Base-by-base conservation (phyloP, 768 basidiomycete genomes). In the Russula griseocarnosa region DNA sequence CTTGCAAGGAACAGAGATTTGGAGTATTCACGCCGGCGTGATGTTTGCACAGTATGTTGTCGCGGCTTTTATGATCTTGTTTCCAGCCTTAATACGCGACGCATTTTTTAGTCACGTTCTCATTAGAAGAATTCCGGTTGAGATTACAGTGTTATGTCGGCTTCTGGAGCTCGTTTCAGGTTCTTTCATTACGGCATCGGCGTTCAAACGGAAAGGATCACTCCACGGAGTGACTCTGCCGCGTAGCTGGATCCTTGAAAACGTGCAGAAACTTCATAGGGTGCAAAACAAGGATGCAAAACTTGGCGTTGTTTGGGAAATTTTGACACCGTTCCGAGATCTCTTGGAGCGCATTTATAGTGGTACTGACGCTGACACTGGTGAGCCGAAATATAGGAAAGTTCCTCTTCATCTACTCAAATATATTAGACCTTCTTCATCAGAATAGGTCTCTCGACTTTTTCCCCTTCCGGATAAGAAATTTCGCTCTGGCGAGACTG, bases 211-310 rank as follows among this genome's bases (percentile, higher is more conserved):
- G 46, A 28, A 11, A 0, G 11, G 36, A 42, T 53, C 55, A 26
- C 24, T 42, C 32, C 55, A 62, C 24, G 54, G 51, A 18, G 42
- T 62, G 16, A 58, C 53, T 34, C 63, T 66, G 32, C 70, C 70
- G 5, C 66, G 63, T 8, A 68, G 69, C 56, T 70, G 67, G 69
- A 52, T 70, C 24, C 53, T 70, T 20, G 56, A 56, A 30, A 49
- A 63, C 30, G 13, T 62, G 22, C 59, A 55, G 4, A 56, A 58
- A 5, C 30, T 58, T 3, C 8, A 65, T 6, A 62, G 46, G n/a
- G 55, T 68, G 14, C 47, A 55, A 46, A 58, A 58, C 18, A 67
- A 66, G 28, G 49, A 47, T 13, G 51, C 50, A 2, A 16, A 40
- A 13, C 0, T 18, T 18, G 0, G 9, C n/a, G 2, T n/a, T 1